Conservation (phyloP, 1,284 basidiomycete genomes). For the Fomitiporia mediterranea region DNA sequence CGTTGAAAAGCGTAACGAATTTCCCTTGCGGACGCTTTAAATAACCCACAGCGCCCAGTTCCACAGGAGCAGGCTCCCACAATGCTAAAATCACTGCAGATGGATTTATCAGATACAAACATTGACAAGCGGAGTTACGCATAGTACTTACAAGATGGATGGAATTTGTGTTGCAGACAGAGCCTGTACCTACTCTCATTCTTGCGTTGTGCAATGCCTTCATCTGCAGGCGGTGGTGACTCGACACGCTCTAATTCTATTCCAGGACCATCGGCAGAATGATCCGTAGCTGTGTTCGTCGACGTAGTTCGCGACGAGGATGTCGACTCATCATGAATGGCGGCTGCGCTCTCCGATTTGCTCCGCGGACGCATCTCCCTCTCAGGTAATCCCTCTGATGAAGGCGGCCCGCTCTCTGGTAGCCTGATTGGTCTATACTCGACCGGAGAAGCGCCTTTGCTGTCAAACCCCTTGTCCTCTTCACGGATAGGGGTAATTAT, state of each 20-base stretch:
- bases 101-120: not conserved
- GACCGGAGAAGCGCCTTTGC: conserved; percentile 10
- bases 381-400: not conserved
- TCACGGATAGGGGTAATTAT: conserved; percentile 21
- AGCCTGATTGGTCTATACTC: conserved; percentile 9
- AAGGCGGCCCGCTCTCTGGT: conserved; percentile 1
- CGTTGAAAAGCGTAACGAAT: conserved; percentile 70
- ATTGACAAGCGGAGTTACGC: conserved; percentile 1
- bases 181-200: conserved; percentile 62
- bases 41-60: conserved; percentile 70
- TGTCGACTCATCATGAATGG: conserved; percentile 5
- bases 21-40: conserved; percentile 53
- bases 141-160: conserved; percentile 53
- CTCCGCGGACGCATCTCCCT: conserved; percentile 3
- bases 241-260: conserved; percentile 30
- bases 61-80: conserved; percentile 59
- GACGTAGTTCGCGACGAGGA: conserved; percentile 20
- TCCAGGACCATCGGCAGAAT: conserved; percentile 24
- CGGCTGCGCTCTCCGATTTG: conserved; percentile 13
- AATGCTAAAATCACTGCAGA: conserved; percentile 59
- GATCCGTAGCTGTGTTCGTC: conserved; percentile 21
- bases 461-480: conserved; percentile 11
- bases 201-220: conserved; percentile 38
- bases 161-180: conserved; percentile 59
- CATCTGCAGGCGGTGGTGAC: conserved; percentile 44